Conservation (phyloP, 441 rosid species). For the Bocquillonia castaneifolia region DNA sequence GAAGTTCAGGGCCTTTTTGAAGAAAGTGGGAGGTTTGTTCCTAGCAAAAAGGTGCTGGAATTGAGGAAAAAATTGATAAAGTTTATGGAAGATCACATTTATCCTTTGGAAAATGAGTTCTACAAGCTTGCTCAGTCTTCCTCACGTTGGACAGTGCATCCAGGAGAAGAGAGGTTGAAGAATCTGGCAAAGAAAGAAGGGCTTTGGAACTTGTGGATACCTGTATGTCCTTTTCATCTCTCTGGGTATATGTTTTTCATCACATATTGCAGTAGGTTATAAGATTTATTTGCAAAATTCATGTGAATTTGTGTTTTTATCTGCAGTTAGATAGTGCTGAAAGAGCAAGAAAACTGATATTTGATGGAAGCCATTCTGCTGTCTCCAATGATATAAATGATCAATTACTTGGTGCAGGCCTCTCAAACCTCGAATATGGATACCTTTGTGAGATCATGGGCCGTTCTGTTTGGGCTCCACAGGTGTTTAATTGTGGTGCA, state of each 20-base stretch:
- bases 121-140: slow-evolving; percentile 69
- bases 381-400: slow-evolving; percentile 29
- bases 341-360: slow-evolving; percentile 65
- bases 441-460: slow-evolving; percentile 98
- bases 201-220: slow-evolving; percentile 87
- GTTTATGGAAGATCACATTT: slow-evolving; percentile 88
- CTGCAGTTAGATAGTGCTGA: slow-evolving; percentile 85
- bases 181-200: slow-evolving; percentile 87
- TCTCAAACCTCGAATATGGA: slow-evolving; percentile 92
- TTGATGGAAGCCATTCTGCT: slow-evolving; percentile 33
- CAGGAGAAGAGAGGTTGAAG: slow-evolving; percentile 84
- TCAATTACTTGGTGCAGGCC: slow-evolving; percentile 79
- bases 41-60: slow-evolving; percentile 55
- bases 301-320: slow-evolving; percentile 21
- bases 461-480: slow-evolving; percentile 92
- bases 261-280: neutral
- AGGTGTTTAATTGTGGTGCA: slow-evolving; percentile 92
- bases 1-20: slow-evolving; percentile 37
- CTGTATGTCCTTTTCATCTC: slow-evolving; percentile 46
- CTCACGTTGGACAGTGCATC: slow-evolving; percentile 84
- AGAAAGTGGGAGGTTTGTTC: slow-evolving; percentile 62
- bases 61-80: slow-evolving; percentile 64
- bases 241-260: slow-evolving; percentile 6
- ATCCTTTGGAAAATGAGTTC: slow-evolving; percentile 79
- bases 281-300: slow-evolving; percentile 7